These are phyloP conservation scores for Elymus sibiricus DNA, from an alignment of 176 grass and related monocot genomes.

Conservation along the genomic window DNA sequence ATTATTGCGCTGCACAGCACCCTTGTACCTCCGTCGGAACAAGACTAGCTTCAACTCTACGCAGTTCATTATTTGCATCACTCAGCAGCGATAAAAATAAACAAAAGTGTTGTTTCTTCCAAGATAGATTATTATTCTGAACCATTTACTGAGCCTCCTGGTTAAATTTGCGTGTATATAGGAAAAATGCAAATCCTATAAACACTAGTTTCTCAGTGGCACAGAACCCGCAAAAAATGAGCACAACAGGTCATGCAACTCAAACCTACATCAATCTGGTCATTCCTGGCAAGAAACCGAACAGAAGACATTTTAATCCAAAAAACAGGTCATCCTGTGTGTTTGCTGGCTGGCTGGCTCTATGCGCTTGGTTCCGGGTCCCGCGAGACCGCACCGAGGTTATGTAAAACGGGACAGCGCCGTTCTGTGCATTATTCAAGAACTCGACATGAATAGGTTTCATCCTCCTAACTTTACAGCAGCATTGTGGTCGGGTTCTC, in stretches of 20 bases:
- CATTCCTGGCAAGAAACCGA: neutral
- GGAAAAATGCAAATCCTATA: neutral
- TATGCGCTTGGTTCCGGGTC: constrained; percentile 13
- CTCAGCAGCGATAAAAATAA: too few relatives aligned
- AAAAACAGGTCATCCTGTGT: constrained; percentile 16
- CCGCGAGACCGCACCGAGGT: neutral
- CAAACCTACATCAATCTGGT: neutral
- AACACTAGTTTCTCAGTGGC: neutral
- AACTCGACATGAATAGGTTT: constrained; percentile 18
- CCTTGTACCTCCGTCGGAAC: too few relatives aligned
- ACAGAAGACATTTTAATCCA: neutral
- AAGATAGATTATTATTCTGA: neutral
- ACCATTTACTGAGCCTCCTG: neutral
- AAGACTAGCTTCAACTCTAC: too few relatives aligned
- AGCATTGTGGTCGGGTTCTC: constrained; percentile 87
- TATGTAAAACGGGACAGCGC: constrained; percentile 27
- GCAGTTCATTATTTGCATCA: too few relatives aligned
- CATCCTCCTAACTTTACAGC: constrained; percentile 40
- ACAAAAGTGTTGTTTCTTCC: neutral
- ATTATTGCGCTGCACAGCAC: too few relatives aligned
- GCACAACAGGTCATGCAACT: neutral
- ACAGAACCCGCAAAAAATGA: neutral
- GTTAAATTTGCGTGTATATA: neutral
- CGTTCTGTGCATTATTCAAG: constrained; percentile 18
- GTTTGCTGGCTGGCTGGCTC: neutral